These are phyloP conservation scores for Fereydounia khargensis DNA, from an alignment of 1,284 basidiomycete species.

Conservation along the genomic window DNA sequence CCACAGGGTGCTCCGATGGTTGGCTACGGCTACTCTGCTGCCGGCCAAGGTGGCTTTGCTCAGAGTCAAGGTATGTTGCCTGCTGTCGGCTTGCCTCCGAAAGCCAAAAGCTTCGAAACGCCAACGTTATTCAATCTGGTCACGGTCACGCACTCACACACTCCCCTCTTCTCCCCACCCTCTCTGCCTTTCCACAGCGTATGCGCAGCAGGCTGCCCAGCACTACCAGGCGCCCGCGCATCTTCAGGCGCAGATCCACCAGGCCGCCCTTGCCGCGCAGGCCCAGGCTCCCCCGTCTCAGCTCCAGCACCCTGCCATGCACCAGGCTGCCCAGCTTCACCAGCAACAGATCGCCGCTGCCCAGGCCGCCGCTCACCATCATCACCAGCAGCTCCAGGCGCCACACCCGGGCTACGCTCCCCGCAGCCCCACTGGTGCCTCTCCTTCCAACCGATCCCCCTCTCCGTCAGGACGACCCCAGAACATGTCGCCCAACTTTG, in stretches of 20 bases:
- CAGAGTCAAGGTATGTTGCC: slow-evolving; percentile 44
- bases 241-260: slow-evolving; percentile 49
- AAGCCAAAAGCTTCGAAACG: too few relatives aligned
- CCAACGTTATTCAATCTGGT: too few relatives aligned
- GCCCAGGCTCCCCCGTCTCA: slow-evolving; percentile 48
- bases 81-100: too few relatives aligned
- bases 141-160: neutral
- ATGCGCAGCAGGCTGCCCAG: slow-evolving; percentile 37
- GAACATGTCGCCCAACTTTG: slow-evolving; percentile 7
- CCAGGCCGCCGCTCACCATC: slow-evolving; percentile 15
- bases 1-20: too few relatives aligned
- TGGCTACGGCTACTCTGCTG: slow-evolving; percentile 37
- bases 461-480: slow-evolving; percentile 26
- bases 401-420: slow-evolving; percentile 14
- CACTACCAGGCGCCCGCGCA: slow-evolving; percentile 27
- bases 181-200: slow-evolving; percentile 15
- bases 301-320: slow-evolving; percentile 50
- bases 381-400: slow-evolving; percentile 19
- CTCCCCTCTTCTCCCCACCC: neutral
- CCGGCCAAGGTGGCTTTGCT: slow-evolving; percentile 49
- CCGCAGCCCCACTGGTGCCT: slow-evolving; percentile 2
- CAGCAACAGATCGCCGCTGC: slow-evolving; percentile 44
- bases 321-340: slow-evolving; percentile 43
- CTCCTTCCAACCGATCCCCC: slow-evolving; percentile 24
- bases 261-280: slow-evolving; percentile 46